Conservation (phyloP, 495 filamentous ascomycete genomes). For the Talaromyces borbonicus region DNA sequence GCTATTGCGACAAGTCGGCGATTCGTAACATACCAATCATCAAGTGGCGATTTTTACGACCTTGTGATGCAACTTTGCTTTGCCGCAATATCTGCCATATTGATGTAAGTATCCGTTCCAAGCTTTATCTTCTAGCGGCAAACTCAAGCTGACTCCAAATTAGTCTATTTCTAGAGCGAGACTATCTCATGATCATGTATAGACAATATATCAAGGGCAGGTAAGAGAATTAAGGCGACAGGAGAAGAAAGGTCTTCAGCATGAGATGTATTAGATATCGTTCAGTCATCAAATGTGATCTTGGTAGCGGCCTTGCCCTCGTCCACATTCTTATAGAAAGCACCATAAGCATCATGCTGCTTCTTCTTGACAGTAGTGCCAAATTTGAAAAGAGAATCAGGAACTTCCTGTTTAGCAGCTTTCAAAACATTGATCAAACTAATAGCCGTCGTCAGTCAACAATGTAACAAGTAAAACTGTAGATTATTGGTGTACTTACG, state of each 20-base stretch:
- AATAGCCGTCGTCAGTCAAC: constrained; percentile 4
- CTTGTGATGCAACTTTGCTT: constrained; percentile 40
- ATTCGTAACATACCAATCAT: constrained; percentile 16
- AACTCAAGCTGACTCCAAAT: constrained; percentile 10
- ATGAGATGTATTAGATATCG: constrained; percentile 7
- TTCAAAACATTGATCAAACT: constrained; percentile 85
- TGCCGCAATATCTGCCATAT: constrained; percentile 41
- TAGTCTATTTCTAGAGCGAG: constrained; percentile 51
- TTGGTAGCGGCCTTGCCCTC: constrained; percentile 76
- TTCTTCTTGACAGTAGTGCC: constrained; percentile 99
- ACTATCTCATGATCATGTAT: constrained; percentile 44
- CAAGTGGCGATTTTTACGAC: constrained; percentile 26
- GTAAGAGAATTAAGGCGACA: constrained; percentile 11
- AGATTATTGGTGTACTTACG: constrained; percentile 41
- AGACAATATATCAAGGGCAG: constrained; percentile 24
- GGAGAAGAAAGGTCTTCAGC: constrained; percentile 1
- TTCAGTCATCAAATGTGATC: constrained; percentile 77
- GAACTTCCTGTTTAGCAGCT: constrained; percentile 78
- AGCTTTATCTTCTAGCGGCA: not conserved
- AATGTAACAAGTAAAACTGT: constrained; percentile 2
- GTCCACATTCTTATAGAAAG: constrained; percentile 77
- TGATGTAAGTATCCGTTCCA: constrained; percentile 45
- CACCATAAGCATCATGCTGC: constrained; percentile 84
- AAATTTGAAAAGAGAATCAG: constrained; percentile 81
- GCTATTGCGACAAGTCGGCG: constrained; percentile 23